Conservation (phyloP, 495 filamentous ascomycete genomes). For the Pyrenopolyporus hunteri region DNA sequence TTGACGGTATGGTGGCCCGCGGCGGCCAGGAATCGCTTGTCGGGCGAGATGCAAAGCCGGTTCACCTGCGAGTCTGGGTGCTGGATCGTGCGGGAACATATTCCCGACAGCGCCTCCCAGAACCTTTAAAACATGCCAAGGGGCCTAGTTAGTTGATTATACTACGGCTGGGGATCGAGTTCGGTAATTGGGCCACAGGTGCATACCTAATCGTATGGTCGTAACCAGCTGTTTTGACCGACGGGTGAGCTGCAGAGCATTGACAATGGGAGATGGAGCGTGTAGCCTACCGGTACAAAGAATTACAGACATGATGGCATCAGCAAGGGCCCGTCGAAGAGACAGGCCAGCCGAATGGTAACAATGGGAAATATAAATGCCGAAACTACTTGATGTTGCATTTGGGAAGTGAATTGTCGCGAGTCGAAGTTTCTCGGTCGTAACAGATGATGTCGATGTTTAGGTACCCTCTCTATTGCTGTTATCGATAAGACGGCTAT, state of each 20-base stretch:
- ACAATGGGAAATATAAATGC: background rate
- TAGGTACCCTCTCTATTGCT: no score
- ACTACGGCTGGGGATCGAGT: background rate
- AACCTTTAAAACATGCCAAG: conserved; percentile 62
- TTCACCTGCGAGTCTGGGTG: conserved; percentile 98
- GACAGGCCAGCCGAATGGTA: conserved; percentile 7
- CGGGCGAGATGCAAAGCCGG: conserved; percentile 95
- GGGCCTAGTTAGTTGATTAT: background rate
- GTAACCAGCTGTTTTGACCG: conserved; percentile 78
- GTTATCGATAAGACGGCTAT: no score
- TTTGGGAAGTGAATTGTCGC: conserved; percentile 1
- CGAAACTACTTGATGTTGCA: background rate
- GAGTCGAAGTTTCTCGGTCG: background rate
- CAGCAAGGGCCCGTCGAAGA: conserved; percentile 11
- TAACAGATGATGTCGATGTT: background rate
- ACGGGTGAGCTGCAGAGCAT: conserved; percentile 23
- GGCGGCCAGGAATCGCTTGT: conserved; percentile 94
- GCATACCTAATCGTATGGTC: conserved; percentile 96
- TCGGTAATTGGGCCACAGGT: background rate
- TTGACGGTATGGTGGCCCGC: conserved; percentile 95
- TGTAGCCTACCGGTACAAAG: conserved; percentile 75
- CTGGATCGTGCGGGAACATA: conserved; percentile 96
- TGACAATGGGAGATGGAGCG: background rate
- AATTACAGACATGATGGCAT: conserved; percentile 76
- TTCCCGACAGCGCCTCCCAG: conserved; percentile 97